phyloP scores from a whole-genome alignment of 2,329 filamentous ascomycete species.

The Chaetothyriales sp. region DNA sequence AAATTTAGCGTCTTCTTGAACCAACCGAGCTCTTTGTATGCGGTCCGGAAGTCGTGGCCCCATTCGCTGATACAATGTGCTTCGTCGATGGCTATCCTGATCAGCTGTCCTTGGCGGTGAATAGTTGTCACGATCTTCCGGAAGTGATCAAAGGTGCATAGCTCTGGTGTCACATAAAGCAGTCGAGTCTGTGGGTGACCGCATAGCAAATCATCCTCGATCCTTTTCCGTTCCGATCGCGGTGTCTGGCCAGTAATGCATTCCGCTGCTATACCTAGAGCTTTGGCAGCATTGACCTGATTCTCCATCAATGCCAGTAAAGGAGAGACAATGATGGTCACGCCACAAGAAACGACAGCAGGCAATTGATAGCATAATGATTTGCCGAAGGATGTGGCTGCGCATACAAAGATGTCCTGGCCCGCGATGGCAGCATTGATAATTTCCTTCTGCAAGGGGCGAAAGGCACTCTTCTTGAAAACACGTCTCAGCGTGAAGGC shows the following conservation, averaged over 20 bases:
- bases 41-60: conserved; percentile 93
- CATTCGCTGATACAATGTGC: conserved; percentile 97
- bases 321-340: conserved; percentile 83
- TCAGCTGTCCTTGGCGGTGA: conserved; percentile 69
- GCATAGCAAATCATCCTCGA: conserved; percentile 70
- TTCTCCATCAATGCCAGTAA: conserved; percentile 89
- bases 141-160: conserved; percentile 66
- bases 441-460: conserved; percentile 78
- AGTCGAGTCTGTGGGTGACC: conserved; percentile 73
- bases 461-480: conserved; percentile 61
- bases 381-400: conserved; percentile 64
- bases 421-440: conserved; percentile 68
- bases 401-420: conserved; percentile 86
- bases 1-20: conserved; percentile 58
- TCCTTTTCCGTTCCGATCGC: conserved; percentile 47
- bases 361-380: conserved; percentile 87
- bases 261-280: conserved; percentile 62
- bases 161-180: conserved; percentile 86
- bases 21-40: conserved; percentile 77
- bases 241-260: conserved; percentile 78
- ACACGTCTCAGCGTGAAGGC: conserved; percentile 61
- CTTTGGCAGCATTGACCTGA: conserved; percentile 68
- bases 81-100: conserved; percentile 79
- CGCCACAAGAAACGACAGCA: conserved; percentile 72
- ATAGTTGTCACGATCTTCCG: conserved; percentile 60